Percentiles rank a stretch among this genome's conserved stretches.
Conservation (phyloP, 352 stramenopile species). For the Globisporangium apiculatum region DNA sequence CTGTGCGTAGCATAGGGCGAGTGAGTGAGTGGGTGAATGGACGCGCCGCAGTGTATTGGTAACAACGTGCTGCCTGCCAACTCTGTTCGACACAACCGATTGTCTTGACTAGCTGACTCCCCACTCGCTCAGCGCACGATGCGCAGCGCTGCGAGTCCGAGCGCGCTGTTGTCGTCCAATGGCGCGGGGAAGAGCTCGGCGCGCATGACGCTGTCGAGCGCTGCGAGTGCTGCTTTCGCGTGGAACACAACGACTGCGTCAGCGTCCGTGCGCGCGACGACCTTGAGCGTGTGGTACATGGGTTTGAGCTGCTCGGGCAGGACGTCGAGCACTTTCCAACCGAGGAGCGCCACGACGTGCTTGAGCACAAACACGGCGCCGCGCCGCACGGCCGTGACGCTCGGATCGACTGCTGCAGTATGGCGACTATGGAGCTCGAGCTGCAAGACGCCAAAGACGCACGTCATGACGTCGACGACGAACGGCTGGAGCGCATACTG, state of each 20-base stretch:
- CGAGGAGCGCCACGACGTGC: slow-evolving; percentile 70
- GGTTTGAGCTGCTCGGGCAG: slow-evolving; percentile 62
- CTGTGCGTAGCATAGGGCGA: background rate
- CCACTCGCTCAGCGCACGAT: slow-evolving; percentile 25
- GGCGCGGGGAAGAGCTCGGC: slow-evolving; percentile 56
- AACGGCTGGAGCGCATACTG: slow-evolving; percentile 71
- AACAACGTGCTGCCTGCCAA: background rate
- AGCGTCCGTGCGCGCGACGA: slow-evolving; percentile 47
- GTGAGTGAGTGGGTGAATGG: background rate
- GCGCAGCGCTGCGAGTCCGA: slow-evolving; percentile 38
- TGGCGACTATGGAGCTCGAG: slow-evolving; percentile 36
- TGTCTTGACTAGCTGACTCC: background rate
- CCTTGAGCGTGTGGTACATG: slow-evolving; percentile 75
- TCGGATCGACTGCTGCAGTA: background rate
- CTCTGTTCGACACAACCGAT: background rate
- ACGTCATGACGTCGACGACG: slow-evolving; percentile 66
- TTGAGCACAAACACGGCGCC: slow-evolving; percentile 73
- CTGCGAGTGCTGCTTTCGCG: slow-evolving; percentile 35
- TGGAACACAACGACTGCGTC: slow-evolving; percentile 70
- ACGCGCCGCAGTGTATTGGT: background rate
- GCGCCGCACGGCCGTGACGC: slow-evolving; percentile 55
- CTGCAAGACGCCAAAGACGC: slow-evolving; percentile 73
- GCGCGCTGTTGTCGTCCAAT: slow-evolving; percentile 25
- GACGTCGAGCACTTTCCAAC: slow-evolving; percentile 67
- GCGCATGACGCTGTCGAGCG: slow-evolving; percentile 64